Conservation (phyloP, 2,329 filamentous ascomycete species). For the Mycogone perniciosa region DNA sequence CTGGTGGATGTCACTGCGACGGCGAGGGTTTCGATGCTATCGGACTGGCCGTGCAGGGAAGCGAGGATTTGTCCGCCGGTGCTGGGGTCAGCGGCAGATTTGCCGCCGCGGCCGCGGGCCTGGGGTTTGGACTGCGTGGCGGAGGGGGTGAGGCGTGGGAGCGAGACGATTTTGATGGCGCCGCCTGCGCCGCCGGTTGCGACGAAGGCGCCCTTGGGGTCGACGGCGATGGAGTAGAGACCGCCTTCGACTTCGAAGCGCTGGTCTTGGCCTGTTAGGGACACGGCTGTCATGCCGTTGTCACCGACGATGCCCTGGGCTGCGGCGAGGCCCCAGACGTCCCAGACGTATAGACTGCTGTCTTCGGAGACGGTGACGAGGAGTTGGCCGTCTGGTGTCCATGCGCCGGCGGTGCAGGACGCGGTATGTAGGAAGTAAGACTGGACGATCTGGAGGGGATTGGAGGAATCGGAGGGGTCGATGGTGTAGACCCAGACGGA, state of each 20-base stretch:
- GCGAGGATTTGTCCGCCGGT: constrained; percentile 64
- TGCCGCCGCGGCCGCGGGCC: constrained; percentile 24
- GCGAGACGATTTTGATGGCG: constrained; percentile 73
- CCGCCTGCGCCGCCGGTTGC: constrained; percentile 86
- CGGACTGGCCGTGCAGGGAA: constrained; percentile 68
- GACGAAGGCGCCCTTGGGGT: constrained; percentile 71
- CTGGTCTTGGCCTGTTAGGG: constrained; percentile 74
- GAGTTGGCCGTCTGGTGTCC: constrained; percentile 81
- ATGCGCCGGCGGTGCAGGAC: constrained; percentile 80
- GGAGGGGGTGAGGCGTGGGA: constrained; percentile 55
- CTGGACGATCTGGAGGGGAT: constrained; percentile 73
- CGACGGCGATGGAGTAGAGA: constrained; percentile 78
- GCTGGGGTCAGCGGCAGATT: constrained; percentile 31
- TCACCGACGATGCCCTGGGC: constrained; percentile 44
- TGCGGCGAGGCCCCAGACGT: constrained; percentile 75
- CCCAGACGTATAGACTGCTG: constrained; percentile 83
- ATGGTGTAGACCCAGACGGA: constrained; percentile 96
- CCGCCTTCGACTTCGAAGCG: constrained; percentile 89
- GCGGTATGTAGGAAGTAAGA: constrained; percentile 87
- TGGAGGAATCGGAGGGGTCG: constrained; percentile 53
- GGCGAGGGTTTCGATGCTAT: constrained; percentile 69
- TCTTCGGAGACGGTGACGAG: constrained; percentile 88
- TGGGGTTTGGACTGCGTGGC: constrained; percentile 18
- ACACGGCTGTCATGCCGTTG: constrained; percentile 62
- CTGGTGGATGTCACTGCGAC: constrained; percentile 40